Base-by-base conservation (phyloP, 2,329 filamentous ascomycete genomes). In the Didymella exigua region DNA sequence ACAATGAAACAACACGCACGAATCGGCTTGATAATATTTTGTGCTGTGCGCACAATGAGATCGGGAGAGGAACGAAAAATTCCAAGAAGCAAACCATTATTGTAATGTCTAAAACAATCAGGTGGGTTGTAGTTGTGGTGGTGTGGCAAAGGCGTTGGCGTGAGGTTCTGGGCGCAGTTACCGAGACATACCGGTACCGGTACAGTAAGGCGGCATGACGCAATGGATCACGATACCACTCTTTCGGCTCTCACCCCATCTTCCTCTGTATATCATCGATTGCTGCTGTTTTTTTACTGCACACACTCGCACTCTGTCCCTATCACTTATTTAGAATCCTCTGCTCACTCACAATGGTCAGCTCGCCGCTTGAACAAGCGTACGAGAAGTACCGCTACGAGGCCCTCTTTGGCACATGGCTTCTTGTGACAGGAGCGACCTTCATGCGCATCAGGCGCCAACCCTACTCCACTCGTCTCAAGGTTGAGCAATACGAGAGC, bases 401-500 rank as follows among this genome's bases (percentile, higher is more conserved):
- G 21, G 44, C 68, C 4, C 64, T 74, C 29, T 67, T 71, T 48
- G 67, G 63, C 19, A 55, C 53, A 18, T 69, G 65, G 62, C 54
- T 67, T 13, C 50, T 65, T 5, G 63, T 69, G 16, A 76, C 73
- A 1, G 68, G 68, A 13, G 59, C 62, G 33, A 71, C 69, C 7
- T 75, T 75, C 29, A 55, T 69, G 26, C 70, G 71, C 40, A 71
- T 75, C 38, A 62, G 59, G 26, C 67, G 69, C 10, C 72, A 74
- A 58, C 73, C 70, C 4, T 75, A 72, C 59, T 66, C 64, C 47
- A 54, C 59, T 9, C 59, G 69, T 13, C 60, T 75, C 21, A 75
- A 74, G 54, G 61, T 66, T 9, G 72, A 72, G 50, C 70, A 75
- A 55, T 75, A 75, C 56, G 73, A 75, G 54, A 73, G 70, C 49